A percentile compares a stretch with the other conserved stretches of the same genome.
Evolutionary conservation across 108 stramenopile species (phyloP).

Genomic region (Hondaea fermentalgiana): DNA sequence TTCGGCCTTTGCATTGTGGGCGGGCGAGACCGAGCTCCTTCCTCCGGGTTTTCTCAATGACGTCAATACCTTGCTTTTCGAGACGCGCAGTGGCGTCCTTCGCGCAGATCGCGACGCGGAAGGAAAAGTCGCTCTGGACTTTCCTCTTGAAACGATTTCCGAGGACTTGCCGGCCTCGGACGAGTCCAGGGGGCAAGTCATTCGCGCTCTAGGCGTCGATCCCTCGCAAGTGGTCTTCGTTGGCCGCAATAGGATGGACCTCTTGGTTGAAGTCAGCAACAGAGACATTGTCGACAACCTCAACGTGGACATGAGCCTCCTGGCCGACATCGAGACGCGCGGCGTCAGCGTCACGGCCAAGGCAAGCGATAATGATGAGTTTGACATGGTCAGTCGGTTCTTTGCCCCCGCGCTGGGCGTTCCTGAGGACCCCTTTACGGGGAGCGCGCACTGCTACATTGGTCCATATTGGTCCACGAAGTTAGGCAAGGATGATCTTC

Average conservation of each 20-base stretch:
- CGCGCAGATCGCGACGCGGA: background rate
- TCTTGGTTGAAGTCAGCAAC: background rate
- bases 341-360: conserved; percentile 27
- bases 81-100: conserved; percentile 39
- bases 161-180: background rate
- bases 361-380: conserved; percentile 26
- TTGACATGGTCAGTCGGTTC: conserved; percentile 71
- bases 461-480: conserved; percentile 77
- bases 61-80: conserved; percentile 18
- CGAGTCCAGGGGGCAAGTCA: background rate
- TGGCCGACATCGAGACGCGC: conserved; percentile 25
- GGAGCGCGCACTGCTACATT: conserved; percentile 81
- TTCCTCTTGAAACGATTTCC: conserved; percentile 21
- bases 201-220: background rate
- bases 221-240: conserved; percentile 21
- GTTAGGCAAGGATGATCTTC: conserved; percentile 54
- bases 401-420: conserved; percentile 88
- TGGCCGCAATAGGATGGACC: conserved; percentile 29
- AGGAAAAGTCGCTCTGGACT: conserved; percentile 29
- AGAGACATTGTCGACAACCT: background rate
- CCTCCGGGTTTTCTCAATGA: background rate
- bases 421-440: conserved; percentile 93
- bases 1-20: conserved; percentile 40
- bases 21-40: background rate
- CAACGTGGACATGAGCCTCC: conserved; percentile 1